These are phyloP conservation scores for Boeremia lycopersici DNA, from an alignment of 2,329 filamentous ascomycete species.

Conservation along the genomic window DNA sequence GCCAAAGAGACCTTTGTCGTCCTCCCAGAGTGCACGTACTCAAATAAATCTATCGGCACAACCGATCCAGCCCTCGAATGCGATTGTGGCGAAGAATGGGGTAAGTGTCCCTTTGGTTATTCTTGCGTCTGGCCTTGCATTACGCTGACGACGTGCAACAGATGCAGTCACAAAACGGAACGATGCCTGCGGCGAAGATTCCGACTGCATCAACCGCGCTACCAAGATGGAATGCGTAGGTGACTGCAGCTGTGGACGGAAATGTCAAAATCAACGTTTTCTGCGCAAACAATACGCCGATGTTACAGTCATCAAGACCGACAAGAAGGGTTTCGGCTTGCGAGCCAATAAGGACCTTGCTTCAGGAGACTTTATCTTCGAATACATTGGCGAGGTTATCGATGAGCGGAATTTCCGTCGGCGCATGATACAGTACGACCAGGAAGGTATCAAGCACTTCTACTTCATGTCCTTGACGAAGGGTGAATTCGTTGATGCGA, in stretches of 20 bases:
- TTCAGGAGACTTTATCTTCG: conserved; percentile 90
- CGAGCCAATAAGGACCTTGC: conserved; percentile 79
- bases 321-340: conserved; percentile 95
- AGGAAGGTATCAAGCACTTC: conserved; percentile 98
- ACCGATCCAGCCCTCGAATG: conserved; percentile 95
- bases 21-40: conserved; percentile 86
- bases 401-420: conserved; percentile 87
- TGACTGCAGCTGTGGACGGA: conserved; percentile 83
- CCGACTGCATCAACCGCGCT: conserved; percentile 96
- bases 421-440: conserved; percentile 91
- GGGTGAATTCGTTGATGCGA: conserved; percentile 96
- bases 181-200: conserved; percentile 90
- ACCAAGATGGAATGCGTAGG: conserved; percentile 96
- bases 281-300: conserved; percentile 86
- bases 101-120: conserved; percentile 63
- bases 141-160: conserved; percentile 47
- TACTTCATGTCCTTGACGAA: conserved; percentile 99
- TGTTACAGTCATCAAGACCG: conserved; percentile 95
- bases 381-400: conserved; percentile 98
- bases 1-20: conserved; percentile 78
- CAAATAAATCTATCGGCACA: conserved; percentile 86
- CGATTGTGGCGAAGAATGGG: conserved; percentile 93
- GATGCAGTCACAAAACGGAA: conserved; percentile 65
- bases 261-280: conserved; percentile 94
- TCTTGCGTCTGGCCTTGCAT: not conserved